Evolutionary conservation across 495 filamentous ascomycete species (phyloP), one percentile per base, ranked within the genome.

Genomic region (Penicillium subrubescens): DNA sequence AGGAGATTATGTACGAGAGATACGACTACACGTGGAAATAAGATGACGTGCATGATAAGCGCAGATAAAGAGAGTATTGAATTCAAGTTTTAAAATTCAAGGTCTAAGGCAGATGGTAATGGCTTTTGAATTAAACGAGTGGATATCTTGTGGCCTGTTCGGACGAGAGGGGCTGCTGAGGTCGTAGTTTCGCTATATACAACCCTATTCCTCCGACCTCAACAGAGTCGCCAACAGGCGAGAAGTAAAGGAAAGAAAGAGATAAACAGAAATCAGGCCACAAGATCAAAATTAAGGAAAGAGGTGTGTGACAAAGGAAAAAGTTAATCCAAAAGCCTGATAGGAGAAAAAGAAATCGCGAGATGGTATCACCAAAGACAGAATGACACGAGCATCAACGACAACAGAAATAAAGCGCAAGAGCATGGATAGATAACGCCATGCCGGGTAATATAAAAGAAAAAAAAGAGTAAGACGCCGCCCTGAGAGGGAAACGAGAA

Each of bases 341-440:
- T 33, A 57, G 34, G 57, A 60, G 55, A 55, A 35, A 53, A 55
- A 39, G 56, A 48, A 73, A 69, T 73, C 77, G 77, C 78, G 70
- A 73, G 74, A 80, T 80, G 78, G 78, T 80, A 80, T 80, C 77
- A 79, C 74, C 67, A 66, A 74, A 75, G 66, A 35, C 72, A 74
- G 70, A 71, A 68, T 67, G 72, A 76, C 72, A 68, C 67, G 39
- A 70, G 67, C 71, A 67, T 71, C 71, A 65, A 73, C 60, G 60
- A 63, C 61, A 56, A 34, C 19, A 59, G 44, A 51, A 25, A 39
- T 34, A 63, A 35, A 57, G 60, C 48, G 57, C 50, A 57, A 64
- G 39, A 57, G 59, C 65, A 70, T 55, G 33, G 63, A 69, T 59
- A 54, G 48, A 59, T 48, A 64, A 73, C 71, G 67, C 69, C 68